Percentiles rank a stretch among this genome's conserved stretches.
Evolutionary conservation across 805 yeast species (phyloP).

Genomic region (Wickerhamiella alocasiicola): DNA sequence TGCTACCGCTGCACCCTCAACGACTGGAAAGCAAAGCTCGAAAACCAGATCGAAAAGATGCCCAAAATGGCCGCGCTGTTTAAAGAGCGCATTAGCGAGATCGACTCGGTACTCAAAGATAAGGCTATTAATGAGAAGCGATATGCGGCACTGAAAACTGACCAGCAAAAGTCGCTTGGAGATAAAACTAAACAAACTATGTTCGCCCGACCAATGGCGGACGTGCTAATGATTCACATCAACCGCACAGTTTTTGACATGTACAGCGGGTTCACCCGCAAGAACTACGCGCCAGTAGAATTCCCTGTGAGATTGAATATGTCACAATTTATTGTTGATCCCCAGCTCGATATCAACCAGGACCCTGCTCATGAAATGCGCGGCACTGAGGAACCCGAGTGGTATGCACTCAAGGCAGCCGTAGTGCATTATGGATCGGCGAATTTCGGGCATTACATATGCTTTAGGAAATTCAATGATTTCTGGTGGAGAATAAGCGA

Average conservation of each 20-base stretch:
- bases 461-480: slow-evolving; percentile 68
- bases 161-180: slow-evolving; percentile 59
- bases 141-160: slow-evolving; percentile 59
- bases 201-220: slow-evolving; percentile 64
- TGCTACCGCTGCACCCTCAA: slow-evolving; percentile 82
- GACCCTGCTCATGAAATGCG: slow-evolving; percentile 73
- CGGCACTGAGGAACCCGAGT: slow-evolving; percentile 12
- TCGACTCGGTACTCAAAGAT: slow-evolving; percentile 43
- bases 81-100: slow-evolving; percentile 35
- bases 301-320: slow-evolving; percentile 63
- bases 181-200: slow-evolving; percentile 75
- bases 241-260: slow-evolving; percentile 91
- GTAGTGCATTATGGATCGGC: slow-evolving; percentile 93
- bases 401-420: slow-evolving; percentile 67
- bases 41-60: slow-evolving; percentile 11
- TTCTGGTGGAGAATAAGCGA: slow-evolving; percentile 95
- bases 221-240: slow-evolving; percentile 60
- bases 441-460: slow-evolving; percentile 93
- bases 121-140: slow-evolving; percentile 70
- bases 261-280: slow-evolving; percentile 65
- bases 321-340: slow-evolving; percentile 55
- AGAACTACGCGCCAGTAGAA: slow-evolving; percentile 69
- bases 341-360: slow-evolving; percentile 49
- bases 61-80: slow-evolving; percentile 25
- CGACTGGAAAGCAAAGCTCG: slow-evolving; percentile 25